Conservation (phyloP, 768 basidiomycete species). For the Mycena galericulata region DNA sequence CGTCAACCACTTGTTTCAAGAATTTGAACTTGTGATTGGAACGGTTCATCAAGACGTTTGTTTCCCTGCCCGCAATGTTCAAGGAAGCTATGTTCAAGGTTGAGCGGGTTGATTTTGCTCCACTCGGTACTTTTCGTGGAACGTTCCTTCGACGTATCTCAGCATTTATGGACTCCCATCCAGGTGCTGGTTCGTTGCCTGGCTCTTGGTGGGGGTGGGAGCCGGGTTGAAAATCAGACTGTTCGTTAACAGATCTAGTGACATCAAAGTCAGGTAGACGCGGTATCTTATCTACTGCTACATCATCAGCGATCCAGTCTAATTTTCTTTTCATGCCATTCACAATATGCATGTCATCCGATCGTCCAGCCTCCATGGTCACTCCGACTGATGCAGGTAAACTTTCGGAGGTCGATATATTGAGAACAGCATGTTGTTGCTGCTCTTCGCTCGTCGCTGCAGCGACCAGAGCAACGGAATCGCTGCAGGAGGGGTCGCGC, state of each 20-base stretch:
- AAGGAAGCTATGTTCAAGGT: conserved; percentile 16
- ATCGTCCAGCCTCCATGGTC: conserved; percentile 9
- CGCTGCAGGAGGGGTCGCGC: conserved; percentile 11
- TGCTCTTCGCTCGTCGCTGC: conserved; percentile 12
- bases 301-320: conserved; percentile 11
- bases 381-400: background rate
- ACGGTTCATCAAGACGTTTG: background rate
- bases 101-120: conserved; percentile 23
- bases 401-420: conserved; percentile 5
- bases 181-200: background rate
- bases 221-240: background rate
- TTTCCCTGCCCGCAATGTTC: conserved; percentile 34
- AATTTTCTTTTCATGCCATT: conserved; percentile 20
- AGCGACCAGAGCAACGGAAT: conserved; percentile 9
- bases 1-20: conserved; percentile 26
- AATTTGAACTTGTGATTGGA: conserved; percentile 35
- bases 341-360: background rate
- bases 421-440: conserved; percentile 12
- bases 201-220: background rate
- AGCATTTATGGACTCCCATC: background rate
- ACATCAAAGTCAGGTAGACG: background rate
- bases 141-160: background rate
- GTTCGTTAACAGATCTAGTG: background rate
- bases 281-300: background rate
- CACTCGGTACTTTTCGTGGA: background rate